phyloP scores from a whole-genome alignment of 441 rosid species.

The Erodium texanum region DNA sequence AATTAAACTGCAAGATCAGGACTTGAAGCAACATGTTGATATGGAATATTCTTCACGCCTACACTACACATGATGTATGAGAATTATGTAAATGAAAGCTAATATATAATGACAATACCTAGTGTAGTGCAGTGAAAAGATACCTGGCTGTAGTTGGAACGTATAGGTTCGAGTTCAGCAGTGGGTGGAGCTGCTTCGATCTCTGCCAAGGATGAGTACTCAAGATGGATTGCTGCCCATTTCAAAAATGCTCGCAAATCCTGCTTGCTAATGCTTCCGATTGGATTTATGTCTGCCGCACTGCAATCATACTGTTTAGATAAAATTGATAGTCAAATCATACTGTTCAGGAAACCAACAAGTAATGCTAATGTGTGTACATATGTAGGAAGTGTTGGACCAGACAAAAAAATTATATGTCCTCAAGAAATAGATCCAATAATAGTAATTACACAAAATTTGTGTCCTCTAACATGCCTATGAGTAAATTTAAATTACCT shows the following conservation, averaged over 20 bases:
- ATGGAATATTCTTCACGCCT: no score
- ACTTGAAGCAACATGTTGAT: no score
- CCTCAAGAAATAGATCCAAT: background rate
- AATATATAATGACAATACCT: background rate
- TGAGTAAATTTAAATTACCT: constrained; percentile 34
- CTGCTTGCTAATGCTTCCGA: constrained; percentile 89
- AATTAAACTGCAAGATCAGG: background rate
- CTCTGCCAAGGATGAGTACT: constrained; percentile 80
- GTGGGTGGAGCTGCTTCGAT: constrained; percentile 98
- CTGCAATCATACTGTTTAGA: constrained; percentile 83
- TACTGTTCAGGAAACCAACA: constrained; percentile 36
- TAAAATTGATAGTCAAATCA: no score
- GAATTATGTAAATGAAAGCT: background rate
- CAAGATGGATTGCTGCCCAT: constrained; percentile 85
- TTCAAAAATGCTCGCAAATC: constrained; percentile 72
- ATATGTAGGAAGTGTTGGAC: background rate
- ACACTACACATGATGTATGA: background rate
- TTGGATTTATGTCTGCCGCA: constrained; percentile 93
- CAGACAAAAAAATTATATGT: background rate
- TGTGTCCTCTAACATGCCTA: background rate
- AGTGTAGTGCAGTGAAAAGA: constrained; percentile 3
- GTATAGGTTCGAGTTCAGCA: constrained; percentile 92
- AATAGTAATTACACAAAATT: background rate
- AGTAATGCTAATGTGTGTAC: background rate
- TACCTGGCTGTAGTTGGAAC: constrained; percentile 88